phyloP scores from a whole-genome alignment of 2,329 filamentous ascomycete genomes.

The Albophoma yamanashiensis region DNA sequence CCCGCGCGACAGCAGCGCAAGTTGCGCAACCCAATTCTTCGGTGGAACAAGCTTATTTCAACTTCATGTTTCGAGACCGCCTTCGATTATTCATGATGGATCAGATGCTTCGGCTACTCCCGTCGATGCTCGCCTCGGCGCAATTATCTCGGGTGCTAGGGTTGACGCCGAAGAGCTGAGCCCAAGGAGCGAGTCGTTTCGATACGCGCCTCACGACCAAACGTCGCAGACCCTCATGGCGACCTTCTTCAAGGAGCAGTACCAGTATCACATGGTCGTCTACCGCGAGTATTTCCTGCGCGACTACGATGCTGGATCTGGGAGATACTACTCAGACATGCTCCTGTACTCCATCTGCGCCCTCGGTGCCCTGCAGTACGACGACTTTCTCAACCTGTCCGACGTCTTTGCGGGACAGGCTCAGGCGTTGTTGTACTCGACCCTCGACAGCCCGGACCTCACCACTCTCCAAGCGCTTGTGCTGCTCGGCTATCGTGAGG shows the following conservation, averaged over 20 bases:
- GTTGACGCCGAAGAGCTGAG: constrained; percentile 7
- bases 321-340: constrained; percentile 37
- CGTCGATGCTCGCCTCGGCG: not conserved
- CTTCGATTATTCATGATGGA: constrained; percentile 3
- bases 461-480: constrained; percentile 34
- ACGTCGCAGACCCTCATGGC: constrained; percentile 34
- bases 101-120: constrained; percentile 2
- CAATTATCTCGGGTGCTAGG: not conserved
- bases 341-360: constrained; percentile 38
- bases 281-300: constrained; percentile 40
- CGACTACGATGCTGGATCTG: constrained; percentile 34
- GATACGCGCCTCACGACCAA: constrained; percentile 31
- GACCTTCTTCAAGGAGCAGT: constrained; percentile 35
- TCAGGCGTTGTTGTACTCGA: constrained; percentile 30
- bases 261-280: constrained; percentile 37
- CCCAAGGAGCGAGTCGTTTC: constrained; percentile 13
- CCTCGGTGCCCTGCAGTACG: constrained; percentile 34
- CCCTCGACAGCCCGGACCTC: constrained; percentile 33
- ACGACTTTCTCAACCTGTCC: constrained; percentile 26
- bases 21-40: constrained; percentile 35
- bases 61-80: constrained; percentile 19
- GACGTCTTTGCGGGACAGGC: constrained; percentile 33
- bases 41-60: constrained; percentile 37
- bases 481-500: constrained; percentile 34
- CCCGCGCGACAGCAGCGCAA: constrained; percentile 26